Evolutionary conservation across 306 rosid species (phyloP).

Genomic region (Trichosanthes truncata): DNA sequence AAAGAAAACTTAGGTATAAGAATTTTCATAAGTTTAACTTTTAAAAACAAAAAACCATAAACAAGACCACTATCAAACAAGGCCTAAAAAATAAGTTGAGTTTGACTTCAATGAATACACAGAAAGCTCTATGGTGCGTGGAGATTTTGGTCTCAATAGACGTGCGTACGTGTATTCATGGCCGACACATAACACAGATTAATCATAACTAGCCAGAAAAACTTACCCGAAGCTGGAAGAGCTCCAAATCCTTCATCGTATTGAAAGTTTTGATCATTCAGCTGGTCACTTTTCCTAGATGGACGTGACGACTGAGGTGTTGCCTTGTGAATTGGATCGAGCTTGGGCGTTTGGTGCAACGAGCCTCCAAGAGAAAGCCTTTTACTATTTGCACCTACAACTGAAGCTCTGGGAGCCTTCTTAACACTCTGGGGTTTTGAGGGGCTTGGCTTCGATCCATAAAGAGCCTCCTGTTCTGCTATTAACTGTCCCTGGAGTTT

Average conservation of each 20-base stretch:
- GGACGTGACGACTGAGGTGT: slow-evolving; percentile 23
- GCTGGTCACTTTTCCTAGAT: slow-evolving; percentile 34
- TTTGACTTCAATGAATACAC: neutral
- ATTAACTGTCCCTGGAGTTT: slow-evolving; percentile 32
- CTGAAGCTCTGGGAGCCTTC: slow-evolving; percentile 25
- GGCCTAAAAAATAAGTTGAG: neutral
- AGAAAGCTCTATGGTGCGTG: neutral
- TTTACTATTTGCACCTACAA: slow-evolving; percentile 26
- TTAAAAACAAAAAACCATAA: neutral
- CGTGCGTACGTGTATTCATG: neutral
- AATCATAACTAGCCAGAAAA: neutral
- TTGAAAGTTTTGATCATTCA: slow-evolving; percentile 28
- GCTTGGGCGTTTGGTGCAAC: slow-evolving; percentile 38
- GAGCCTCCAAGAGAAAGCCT: slow-evolving; percentile 46
- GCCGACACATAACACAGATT: neutral
- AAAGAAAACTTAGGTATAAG: no score
- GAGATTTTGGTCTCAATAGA: neutral
- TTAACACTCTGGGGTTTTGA: slow-evolving; percentile 23
- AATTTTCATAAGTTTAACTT: no score
- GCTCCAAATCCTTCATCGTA: slow-evolving; percentile 22
- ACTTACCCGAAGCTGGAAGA: slow-evolving; percentile 25
- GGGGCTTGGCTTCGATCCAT: slow-evolving; percentile 36
- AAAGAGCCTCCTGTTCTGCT: slow-evolving; percentile 55
- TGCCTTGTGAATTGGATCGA: slow-evolving; percentile 15
- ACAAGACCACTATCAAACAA: neutral